Evolutionary conservation across 2,329 filamentous ascomycete species (phyloP), one percentile per base, ranked within the genome.

Genomic region (Aspergillus sergii): DNA sequence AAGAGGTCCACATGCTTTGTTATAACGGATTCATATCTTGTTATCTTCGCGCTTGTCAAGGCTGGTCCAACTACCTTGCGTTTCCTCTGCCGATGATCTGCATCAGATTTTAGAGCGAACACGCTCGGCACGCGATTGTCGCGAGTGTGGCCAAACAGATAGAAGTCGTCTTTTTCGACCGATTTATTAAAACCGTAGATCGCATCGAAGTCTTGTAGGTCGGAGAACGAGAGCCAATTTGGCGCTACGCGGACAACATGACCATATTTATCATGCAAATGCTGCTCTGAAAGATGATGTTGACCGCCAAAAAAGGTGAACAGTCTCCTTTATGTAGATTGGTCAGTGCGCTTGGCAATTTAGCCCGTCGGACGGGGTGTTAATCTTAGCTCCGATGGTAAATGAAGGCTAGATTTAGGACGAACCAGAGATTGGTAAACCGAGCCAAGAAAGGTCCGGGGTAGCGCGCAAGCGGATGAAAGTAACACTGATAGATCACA

Each of bases 381-480:
- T 10, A 10, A 55, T 45, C 28, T 48, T 48, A 26, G 45, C 21
- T 28, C 23, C 6, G 26, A 7, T 28, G 6, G 26, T 28, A 28
- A 8, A 48, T 23, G 21, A 23, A 14, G 28, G 19, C 14, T 36
- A 36, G 34, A 16, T 36, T 36, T 14, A 34, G 19, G 32, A 64
- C 64, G 23, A 34, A 68, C 62, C 66, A 68, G 10, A 65, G 32
- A 56, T 68, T 66, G 9, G 68, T 67, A 30, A 68, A 58, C 6
- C 58, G 61, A 23, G 86, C 87, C 45, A 89, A 72, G 57, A 89
- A 79, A 0, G 89, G 89, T 1, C 89, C 89, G 1, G 88, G 89
- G 68, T 90, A 89, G 62, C 84, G 86, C 34, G 87, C 84, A 14
- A 91, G 77, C 9, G 88, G 88, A 69, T 91, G 88, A 26, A 69